Evolutionary conservation across 2,329 filamentous ascomycete genomes (phyloP), one percentile per base, ranked within the genome.

Genomic region (Macrophomina phaseolina): DNA sequence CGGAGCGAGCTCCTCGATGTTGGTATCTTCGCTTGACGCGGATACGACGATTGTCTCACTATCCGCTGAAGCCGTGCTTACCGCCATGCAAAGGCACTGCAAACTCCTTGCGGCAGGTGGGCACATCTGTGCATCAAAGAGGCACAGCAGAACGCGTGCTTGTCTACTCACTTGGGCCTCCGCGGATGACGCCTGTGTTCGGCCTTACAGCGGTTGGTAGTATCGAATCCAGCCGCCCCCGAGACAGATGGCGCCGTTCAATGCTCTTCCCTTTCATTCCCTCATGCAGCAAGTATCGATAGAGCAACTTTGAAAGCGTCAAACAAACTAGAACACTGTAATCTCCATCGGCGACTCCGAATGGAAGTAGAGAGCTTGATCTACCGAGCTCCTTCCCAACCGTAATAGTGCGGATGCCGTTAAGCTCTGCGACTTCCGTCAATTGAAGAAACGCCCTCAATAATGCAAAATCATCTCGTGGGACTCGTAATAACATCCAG

Each of bases 401-500:
- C 7, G 36, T 38, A 12, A 7, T 12, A 38, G 36, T n/a, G 38
- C 18, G 18, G 32, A 49, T 62, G 45, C 45, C 32, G 38, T 16
- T 30, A 18, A 34, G 32, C 32, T 36, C 32, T 38, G 58, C 58
- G 49, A 49, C 18, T 48, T 38, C 6, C 14, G 16, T 8, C 42
- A 34, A 11, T 18, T 18, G 16, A 5, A 14, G 18, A 30, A 46
- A 49, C 58, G 58, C 58, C 58, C 32, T n/a, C 58, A 49, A 28
- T 23, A 49, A 62, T 62, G 58, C 58, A 32, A 32, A 42, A 62
- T 49, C n/a, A 49, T 38, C 45, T 62, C 58, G 58, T 62, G 30
- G 49, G 58, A 62, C 58, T 62, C 58, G 45, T 62, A 62, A 49
- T n/a, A 45, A 62, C 58, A 62, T 62, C 58, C 49, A 32, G 38